Conservation (phyloP, 2,329 filamentous ascomycete species). For the Trichoderma simmonsii region DNA sequence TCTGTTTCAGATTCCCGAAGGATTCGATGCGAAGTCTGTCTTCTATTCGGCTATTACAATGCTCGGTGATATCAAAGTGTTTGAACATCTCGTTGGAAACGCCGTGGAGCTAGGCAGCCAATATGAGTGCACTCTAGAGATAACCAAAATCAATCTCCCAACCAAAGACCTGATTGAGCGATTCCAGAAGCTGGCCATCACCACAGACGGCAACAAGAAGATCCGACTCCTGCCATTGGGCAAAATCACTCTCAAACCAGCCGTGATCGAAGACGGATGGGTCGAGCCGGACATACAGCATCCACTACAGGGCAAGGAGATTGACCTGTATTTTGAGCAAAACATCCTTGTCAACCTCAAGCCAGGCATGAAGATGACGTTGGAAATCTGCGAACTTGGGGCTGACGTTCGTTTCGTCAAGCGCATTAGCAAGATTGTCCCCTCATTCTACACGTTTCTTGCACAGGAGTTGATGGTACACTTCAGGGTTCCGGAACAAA, state of each 20-base stretch:
- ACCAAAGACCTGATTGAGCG: constrained; percentile 38
- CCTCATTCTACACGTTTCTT: constrained; percentile 62
- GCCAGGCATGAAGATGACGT: constrained; percentile 61
- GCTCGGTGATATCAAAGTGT: constrained; percentile 33
- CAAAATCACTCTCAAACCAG: constrained; percentile 41
- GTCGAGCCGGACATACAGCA: constrained; percentile 32
- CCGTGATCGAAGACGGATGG: constrained; percentile 48
- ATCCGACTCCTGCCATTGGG: constrained; percentile 43
- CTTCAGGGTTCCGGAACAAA: constrained; percentile 56
- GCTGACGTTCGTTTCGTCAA: constrained; percentile 67
- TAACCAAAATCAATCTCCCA: constrained; percentile 51
- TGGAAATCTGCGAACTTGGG: constrained; percentile 56
- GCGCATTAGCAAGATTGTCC: constrained; percentile 50
- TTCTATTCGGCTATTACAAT: constrained; percentile 46
- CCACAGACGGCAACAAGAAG: neutral
- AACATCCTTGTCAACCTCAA: constrained; percentile 50
- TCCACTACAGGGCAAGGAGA: constrained; percentile 25
- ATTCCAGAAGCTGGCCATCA: constrained; percentile 43
- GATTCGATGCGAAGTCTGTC: constrained; percentile 40
- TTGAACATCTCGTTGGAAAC: constrained; percentile 27
- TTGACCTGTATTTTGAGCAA: constrained; percentile 65
- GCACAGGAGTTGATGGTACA: constrained; percentile 66
- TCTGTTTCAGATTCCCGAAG: constrained; percentile 33
- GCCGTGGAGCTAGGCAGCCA: constrained; percentile 32
- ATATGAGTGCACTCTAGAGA: constrained; percentile 58